Percentiles rank a stretch among this genome's conserved stretches.
Conservation (phyloP, 257 asterid species). For the Salvia rosmarinus region DNA sequence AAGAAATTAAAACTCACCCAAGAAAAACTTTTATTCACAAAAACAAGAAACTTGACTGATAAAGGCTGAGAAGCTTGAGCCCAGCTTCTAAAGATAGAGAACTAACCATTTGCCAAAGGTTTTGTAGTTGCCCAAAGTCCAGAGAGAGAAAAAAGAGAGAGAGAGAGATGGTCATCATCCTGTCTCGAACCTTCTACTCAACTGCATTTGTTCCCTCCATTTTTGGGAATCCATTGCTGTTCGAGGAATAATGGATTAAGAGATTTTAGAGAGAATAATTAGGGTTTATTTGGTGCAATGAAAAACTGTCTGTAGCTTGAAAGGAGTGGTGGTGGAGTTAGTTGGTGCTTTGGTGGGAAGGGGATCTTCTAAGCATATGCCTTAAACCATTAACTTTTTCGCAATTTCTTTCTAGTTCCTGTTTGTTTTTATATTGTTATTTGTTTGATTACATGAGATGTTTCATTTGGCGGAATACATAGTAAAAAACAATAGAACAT, state of each 20-base stretch:
- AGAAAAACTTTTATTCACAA: too few species aligned
- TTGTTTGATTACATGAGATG: neutral
- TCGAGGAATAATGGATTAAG: neutral
- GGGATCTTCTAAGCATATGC: conserved; percentile 30
- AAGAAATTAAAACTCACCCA: neutral
- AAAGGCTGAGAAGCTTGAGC: conserved; percentile 6
- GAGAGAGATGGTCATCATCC: neutral
- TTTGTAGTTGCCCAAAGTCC: conserved; percentile 29
- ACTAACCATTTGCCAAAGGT: conserved; percentile 30
- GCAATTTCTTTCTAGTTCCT: neutral
- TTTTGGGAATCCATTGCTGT: conserved; percentile 1
- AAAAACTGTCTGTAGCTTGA: neutral
- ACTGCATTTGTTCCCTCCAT: conserved; percentile 22
- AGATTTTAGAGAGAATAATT: neutral
- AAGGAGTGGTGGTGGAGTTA: conserved; percentile 14
- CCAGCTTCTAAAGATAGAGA: neutral
- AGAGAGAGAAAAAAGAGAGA: conserved; percentile 14
- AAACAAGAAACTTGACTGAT: neutral
- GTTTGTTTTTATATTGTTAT: neutral
- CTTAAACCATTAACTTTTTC: conserved; percentile 22
- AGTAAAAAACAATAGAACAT: too few species aligned
- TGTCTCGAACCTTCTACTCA: conserved; percentile 10
- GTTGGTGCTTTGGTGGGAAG: conserved; percentile 14
- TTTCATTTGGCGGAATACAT: neutral
- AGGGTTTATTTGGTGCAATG: neutral